Percentiles rank a stretch among this genome's conserved stretches.
These are phyloP conservation scores for Ascochyta clinopodiicola DNA, from an alignment of 2,329 filamentous ascomycete genomes.

Conservation along the genomic window DNA sequence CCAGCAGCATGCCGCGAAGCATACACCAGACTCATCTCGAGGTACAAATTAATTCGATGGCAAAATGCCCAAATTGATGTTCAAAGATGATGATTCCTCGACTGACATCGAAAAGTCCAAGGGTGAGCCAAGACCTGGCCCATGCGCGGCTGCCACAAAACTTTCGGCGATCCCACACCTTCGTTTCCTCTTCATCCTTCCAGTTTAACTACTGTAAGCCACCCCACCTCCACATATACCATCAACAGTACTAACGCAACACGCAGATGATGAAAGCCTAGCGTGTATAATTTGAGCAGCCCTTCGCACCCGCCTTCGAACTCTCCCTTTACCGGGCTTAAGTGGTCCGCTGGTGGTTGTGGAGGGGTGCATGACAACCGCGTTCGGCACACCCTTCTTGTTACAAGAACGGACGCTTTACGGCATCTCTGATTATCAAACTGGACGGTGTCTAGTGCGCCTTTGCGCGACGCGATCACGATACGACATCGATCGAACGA, in stretches of 20 bases:
- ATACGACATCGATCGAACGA: constrained; percentile 5
- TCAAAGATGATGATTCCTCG: constrained; percentile 2
- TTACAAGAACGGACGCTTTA: constrained; percentile 95
- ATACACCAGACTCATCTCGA: constrained; percentile 32
- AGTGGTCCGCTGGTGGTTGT: constrained; percentile 77
- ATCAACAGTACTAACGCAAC: constrained; percentile 30
- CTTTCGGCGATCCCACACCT: constrained; percentile 33
- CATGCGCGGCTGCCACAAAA: constrained; percentile 43
- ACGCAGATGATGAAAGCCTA: constrained; percentile 98
- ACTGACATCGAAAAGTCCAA: constrained; percentile 14
- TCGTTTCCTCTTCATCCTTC: constrained; percentile 80
- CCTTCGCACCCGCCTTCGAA: constrained; percentile 69
- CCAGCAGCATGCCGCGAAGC: constrained; percentile 23
- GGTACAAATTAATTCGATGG: not conserved
- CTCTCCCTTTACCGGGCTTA: constrained; percentile 90
- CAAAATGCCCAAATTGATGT: not conserved
- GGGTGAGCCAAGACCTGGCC: constrained; percentile 21
- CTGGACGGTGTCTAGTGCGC: constrained; percentile 59
- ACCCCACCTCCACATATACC: constrained; percentile 5
- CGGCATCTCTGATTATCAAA: constrained; percentile 88
- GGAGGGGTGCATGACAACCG: constrained; percentile 87
- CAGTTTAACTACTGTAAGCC: constrained; percentile 96
- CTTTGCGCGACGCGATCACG: constrained; percentile 6
- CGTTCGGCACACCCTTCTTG: constrained; percentile 99
- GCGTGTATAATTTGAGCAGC: constrained; percentile 93